These are phyloP conservation scores for Debaryomyces prosopidis DNA, from an alignment of 805 yeast species.

Conservation along the genomic window DNA sequence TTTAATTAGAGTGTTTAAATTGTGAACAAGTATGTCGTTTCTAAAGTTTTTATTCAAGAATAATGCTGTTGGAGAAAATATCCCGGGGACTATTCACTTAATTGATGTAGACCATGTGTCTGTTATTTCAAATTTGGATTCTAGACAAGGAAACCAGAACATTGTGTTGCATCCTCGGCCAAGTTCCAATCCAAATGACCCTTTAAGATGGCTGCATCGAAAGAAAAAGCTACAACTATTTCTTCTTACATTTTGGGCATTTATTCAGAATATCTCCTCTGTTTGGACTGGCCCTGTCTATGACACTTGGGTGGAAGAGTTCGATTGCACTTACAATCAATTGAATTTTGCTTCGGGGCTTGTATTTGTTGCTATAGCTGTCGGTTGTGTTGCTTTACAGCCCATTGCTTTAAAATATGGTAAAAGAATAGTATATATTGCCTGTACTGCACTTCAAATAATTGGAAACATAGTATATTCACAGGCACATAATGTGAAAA, in stretches of 20 bases:
- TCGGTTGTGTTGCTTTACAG: constrained; percentile 50
- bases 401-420: constrained; percentile 53
- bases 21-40: too few relatives aligned
- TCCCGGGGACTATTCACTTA: too few relatives aligned
- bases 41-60: too few relatives aligned
- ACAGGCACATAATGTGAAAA: constrained; percentile 8
- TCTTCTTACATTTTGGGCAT: constrained; percentile 10
- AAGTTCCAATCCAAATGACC: constrained; percentile 68
- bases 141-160: constrained; percentile 17
- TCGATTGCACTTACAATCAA: constrained; percentile 9
- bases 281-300: constrained; percentile 17
- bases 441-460: constrained; percentile 18
- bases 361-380: constrained; percentile 4
- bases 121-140: constrained; percentile 3
- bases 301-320: constrained; percentile 14
- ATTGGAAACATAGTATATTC: constrained; percentile 3
- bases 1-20: too few relatives aligned
- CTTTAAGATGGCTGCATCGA: constrained; percentile 57
- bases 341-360: constrained; percentile 5
- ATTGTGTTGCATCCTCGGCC: constrained; percentile 63
- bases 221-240: constrained; percentile 50
- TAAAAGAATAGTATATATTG: constrained; percentile 45
- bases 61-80: too few relatives aligned
- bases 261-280: constrained; percentile 14
- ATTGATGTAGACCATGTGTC: constrained; percentile 5